Base-by-base conservation (phyloP, 2,329 filamentous ascomycete genomes). In the Dendrostoma leiphaemia region DNA sequence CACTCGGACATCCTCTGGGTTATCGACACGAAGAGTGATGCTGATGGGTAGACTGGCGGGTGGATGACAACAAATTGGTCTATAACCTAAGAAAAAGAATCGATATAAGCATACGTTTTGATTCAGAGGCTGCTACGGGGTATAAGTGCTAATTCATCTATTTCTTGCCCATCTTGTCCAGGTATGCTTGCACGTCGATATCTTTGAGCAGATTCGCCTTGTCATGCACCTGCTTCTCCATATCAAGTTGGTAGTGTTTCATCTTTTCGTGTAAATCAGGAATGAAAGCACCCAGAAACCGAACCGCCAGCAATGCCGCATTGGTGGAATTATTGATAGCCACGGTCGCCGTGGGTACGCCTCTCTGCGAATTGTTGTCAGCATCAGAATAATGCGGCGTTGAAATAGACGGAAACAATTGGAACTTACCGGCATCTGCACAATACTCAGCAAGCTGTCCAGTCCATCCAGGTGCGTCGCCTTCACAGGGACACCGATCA, bases 291-390 rank as follows among this genome's bases (percentile, higher is more conserved):
- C 85, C 86, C 3, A 91, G 68, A 31, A 90, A 87, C 17, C 86
- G 75, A 19, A 86, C 79, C 0, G 88, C 88, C n/a, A 90, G 71
- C 17, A 91, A 74, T 0, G 84, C 88, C 0, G 89, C 89, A 63
- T 91, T 92, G 52, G 87, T 87, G 23, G 85, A 88, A 71, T 91
- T 91, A 70, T 90, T 90, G 68, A 91, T 90, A 10, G 84, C 88
- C 3, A 92, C 87, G 0, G 88, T 91, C 6, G 88, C 88, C 13
- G 86, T 85, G 9, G 89, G 89, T 47, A 86, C 81, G 12, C 88
- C 88, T 63, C 80, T 71, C 68, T 71, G 58, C 21, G 47, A 48
- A 23, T 65, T 64, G 69, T 61, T 66, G 55, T 75, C 75, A 31
- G 72, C 73, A 44, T 17, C n/a, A 45, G 3, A 28, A 6, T n/a